Conservation (phyloP, 2,329 filamentous ascomycete genomes). For the Aspergillus alliaceus region DNA sequence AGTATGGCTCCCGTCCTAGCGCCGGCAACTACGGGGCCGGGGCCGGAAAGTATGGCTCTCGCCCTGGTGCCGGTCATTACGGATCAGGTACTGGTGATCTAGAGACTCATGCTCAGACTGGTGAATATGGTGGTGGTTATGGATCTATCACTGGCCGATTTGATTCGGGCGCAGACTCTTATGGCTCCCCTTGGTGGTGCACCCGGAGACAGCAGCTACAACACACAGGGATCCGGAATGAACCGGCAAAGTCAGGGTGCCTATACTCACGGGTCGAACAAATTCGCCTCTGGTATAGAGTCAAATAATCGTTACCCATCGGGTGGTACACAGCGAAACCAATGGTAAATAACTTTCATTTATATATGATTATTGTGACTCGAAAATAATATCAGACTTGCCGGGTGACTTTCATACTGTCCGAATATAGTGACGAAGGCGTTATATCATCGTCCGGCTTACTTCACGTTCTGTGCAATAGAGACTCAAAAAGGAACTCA, state of each 20-base stretch:
- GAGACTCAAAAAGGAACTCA: too few relatives aligned
- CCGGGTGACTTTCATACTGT: neutral
- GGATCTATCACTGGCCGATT: slow-evolving; percentile 22
- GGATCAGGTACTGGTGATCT: slow-evolving; percentile 9
- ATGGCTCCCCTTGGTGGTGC: slow-evolving; percentile 9
- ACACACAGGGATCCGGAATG: neutral
- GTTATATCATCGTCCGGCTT: neutral
- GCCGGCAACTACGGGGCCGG: slow-evolving; percentile 37
- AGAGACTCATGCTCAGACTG: slow-evolving; percentile 17
- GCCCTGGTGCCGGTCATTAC: slow-evolving; percentile 28
- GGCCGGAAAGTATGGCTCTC: slow-evolving; percentile 37
- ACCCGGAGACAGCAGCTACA: slow-evolving; percentile 15
- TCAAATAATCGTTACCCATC: slow-evolving; percentile 5
- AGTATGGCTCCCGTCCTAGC: slow-evolving; percentile 50
- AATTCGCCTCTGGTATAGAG: slow-evolving; percentile 12
- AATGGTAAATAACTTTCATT: slow-evolving; percentile 7
- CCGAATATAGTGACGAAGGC: too few relatives aligned
- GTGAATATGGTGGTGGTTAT: slow-evolving; percentile 41
- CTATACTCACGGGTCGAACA: slow-evolving; percentile 8
- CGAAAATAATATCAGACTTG: too few relatives aligned
- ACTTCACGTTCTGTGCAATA: neutral
- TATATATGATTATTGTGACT: neutral
- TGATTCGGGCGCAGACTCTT: slow-evolving; percentile 15
- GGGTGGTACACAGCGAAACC: slow-evolving; percentile 13
- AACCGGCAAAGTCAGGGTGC: neutral